These are phyloP conservation scores for Tilletia caries DNA, from an alignment of 1,284 basidiomycete species.

Conservation along the genomic window DNA sequence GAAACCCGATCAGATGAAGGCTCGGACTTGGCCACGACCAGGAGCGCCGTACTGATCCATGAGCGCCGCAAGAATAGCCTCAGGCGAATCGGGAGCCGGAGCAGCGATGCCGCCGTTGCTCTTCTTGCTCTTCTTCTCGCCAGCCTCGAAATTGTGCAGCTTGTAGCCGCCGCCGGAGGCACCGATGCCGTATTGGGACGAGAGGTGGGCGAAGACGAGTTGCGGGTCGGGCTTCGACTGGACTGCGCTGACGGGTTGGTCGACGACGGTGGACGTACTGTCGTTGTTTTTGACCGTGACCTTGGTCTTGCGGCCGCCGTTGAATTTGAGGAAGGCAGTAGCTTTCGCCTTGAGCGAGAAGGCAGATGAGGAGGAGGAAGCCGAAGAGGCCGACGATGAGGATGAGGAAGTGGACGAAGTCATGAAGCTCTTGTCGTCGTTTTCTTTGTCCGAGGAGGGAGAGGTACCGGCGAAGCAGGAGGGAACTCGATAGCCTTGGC, in stretches of 20 bases:
- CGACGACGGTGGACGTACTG: not conserved
- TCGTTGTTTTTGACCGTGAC: not conserved
- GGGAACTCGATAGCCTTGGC: not conserved
- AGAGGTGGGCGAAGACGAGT: not conserved
- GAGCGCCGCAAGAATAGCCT: slow-evolving; percentile 2
- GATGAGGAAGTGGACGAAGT: not conserved
- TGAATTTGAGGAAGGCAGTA: not conserved
- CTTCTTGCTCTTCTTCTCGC: not conserved
- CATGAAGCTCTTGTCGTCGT: slow-evolving; percentile 1
- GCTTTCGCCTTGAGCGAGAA: slow-evolving; percentile 5
- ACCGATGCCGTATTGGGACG: not conserved
- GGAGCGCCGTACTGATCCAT: slow-evolving; percentile 7
- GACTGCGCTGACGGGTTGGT: not conserved
- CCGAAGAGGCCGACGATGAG: not conserved
- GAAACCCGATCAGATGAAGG: not conserved
- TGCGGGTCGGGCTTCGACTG: not conserved
- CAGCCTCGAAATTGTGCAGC: not conserved
- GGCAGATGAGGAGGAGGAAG: not conserved
- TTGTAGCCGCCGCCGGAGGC: not conserved
- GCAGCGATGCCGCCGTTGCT: not conserved
- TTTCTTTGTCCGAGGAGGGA: not conserved
- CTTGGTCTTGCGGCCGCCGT: not conserved
- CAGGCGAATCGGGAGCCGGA: not conserved
- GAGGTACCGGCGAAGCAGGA: not conserved
- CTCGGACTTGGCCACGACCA: not conserved